Evolutionary conservation across 2,329 filamentous ascomycete genomes (phyloP), one percentile per base, ranked within the genome.

Genomic region (Mycocentrospora acerina): DNA sequence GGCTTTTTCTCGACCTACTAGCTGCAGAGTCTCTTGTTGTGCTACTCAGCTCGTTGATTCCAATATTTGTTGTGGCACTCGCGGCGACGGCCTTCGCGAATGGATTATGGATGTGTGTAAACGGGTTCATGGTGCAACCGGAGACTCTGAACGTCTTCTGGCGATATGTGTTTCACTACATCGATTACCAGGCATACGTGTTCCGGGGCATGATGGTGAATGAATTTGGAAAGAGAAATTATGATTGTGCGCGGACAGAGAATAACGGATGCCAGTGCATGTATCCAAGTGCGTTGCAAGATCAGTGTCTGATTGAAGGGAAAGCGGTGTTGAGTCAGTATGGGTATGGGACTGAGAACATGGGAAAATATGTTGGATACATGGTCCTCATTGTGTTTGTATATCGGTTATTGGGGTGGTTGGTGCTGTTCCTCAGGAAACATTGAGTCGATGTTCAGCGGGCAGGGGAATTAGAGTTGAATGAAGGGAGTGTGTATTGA

Each of bases 171-270:
- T 93, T 93, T 55, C 85, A 90, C 61, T 94, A 90, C 65, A 90
- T 90, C 59, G 86, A 94, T 62, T 94, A 94, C 59, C 88, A 91
- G 69, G 73, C 76, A 28, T 94, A 90, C 55, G 88, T 94, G 3
- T 95, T 94, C 62, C 81, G 91, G 60, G 88, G 87, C 11, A 93
- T 95, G 88, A 93, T 94, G 87, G 82, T 91, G 36, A 94, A 93
- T 58, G 87, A 95, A 69, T 93, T 95, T 62, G 71, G 72, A 1
- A 50, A 77, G 13, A 73, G 86, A 11, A 76, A 71, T 3, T 94
- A 87, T 63, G 62, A 68, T 3, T 91, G 87, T 59, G 68, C 74
- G 46, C 31, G 16, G 24, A 2, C 32, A 32, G 35, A 24, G 9
- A 48, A 36, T 13, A 44, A 59, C 0, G 67, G 66, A 0, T 89